Percentiles rank a stretch among this genome's conserved stretches.
Evolutionary conservation across 441 rosid genomes (phyloP).

Genomic region (Erodium trifolium): DNA sequence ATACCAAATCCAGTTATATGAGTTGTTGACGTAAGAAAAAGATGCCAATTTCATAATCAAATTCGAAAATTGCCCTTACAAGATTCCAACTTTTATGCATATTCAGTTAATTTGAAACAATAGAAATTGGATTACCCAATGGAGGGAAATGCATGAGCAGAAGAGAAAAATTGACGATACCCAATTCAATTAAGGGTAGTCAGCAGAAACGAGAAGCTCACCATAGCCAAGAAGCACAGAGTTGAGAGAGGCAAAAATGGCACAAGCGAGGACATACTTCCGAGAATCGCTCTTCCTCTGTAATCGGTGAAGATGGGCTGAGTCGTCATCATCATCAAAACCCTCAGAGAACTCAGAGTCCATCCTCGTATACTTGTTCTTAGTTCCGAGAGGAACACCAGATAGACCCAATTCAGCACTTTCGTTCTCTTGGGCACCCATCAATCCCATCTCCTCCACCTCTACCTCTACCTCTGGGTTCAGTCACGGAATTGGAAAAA

Average conservation of each 20-base stretch:
- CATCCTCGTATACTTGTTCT: slow-evolving; percentile 32
- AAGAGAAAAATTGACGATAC: neutral
- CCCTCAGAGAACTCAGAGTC: slow-evolving; percentile 28
- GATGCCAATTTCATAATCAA: neutral
- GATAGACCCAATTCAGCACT: neutral
- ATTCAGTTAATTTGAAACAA: too few relatives aligned
- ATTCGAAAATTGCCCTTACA: neutral
- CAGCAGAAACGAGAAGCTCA: slow-evolving; percentile 13
- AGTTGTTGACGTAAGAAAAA: neutral
- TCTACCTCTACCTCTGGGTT: too few relatives aligned
- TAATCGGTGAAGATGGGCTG: slow-evolving; percentile 7
- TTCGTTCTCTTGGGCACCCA: slow-evolving; percentile 26
- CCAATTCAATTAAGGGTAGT: neutral
- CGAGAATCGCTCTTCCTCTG: slow-evolving; percentile 12
- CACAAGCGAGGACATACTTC: slow-evolving; percentile 31
- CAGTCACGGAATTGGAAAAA: neutral
- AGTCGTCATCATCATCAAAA: slow-evolving; percentile 14
- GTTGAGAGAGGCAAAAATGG: slow-evolving; percentile 40
- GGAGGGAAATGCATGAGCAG: neutral
- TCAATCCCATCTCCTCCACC: neutral
- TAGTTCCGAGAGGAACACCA: slow-evolving; percentile 4
- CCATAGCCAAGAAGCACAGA: slow-evolving; percentile 46
- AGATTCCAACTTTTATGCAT: neutral
- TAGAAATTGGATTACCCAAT: too few relatives aligned
- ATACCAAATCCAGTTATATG: neutral